These are phyloP conservation scores for Chiua sp. DNA, from an alignment of 1,284 basidiomycete species.

Conservation along the genomic window DNA sequence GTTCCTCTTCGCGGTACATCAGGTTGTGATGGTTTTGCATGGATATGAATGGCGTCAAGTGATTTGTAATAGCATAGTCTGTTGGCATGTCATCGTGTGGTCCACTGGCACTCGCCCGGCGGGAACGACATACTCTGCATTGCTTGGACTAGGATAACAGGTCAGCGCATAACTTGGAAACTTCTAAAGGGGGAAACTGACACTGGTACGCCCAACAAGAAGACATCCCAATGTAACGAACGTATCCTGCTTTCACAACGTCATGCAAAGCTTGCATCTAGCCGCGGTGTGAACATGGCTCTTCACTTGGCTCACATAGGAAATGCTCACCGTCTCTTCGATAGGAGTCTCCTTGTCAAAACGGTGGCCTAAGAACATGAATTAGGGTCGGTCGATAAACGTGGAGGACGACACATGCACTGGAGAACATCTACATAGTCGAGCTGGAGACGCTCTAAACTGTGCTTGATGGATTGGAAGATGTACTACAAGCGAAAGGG, in stretches of 20 bases:
- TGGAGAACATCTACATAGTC: slow-evolving; percentile 76
- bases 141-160: slow-evolving; percentile 35
- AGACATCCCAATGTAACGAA: slow-evolving; percentile 63
- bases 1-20: slow-evolving; percentile 59
- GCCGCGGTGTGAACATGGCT: background rate
- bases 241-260: slow-evolving; percentile 58
- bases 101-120: background rate
- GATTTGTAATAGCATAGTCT: slow-evolving; percentile 44
- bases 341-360: slow-evolving; percentile 39
- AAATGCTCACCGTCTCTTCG: slow-evolving; percentile 34
- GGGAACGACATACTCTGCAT: slow-evolving; percentile 37
- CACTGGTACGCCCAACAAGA: slow-evolving; percentile 46
- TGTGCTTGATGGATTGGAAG: slow-evolving; percentile 72
- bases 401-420: slow-evolving; percentile 39
- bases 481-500: slow-evolving; percentile 49
- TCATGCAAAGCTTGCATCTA: slow-evolving; percentile 64
- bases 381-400: background rate
- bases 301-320: background rate
- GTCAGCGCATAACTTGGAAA: background rate
- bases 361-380: slow-evolving; percentile 27
- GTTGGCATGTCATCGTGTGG: slow-evolving; percentile 2
- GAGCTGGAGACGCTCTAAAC: slow-evolving; percentile 66
- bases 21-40: slow-evolving; percentile 62
- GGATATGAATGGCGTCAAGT: slow-evolving; percentile 57
- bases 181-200: slow-evolving; percentile 18